A percentile compares a stretch with the other conserved stretches of the same genome.
Evolutionary conservation across 225 moss, liverwort and hornwort genomes (phyloP).

Genomic region (Takakia lepidozioides): DNA sequence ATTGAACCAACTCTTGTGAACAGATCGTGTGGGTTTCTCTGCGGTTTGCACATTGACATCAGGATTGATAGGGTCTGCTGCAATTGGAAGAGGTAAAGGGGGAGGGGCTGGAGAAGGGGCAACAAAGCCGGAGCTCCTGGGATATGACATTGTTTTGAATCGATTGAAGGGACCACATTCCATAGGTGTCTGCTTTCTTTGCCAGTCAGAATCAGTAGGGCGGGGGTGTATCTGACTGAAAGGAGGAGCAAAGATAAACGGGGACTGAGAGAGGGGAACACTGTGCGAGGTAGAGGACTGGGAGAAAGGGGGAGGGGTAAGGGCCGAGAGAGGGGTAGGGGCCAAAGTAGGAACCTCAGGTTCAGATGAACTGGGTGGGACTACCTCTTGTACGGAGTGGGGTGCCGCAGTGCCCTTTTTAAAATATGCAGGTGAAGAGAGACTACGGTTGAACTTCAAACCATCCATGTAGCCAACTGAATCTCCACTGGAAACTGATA

Average conservation of each 20-base stretch:
- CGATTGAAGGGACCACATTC: conserved; percentile 4
- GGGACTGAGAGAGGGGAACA: too few species aligned
- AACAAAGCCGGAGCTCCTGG: conserved; percentile 19
- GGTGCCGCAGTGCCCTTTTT: too few species aligned
- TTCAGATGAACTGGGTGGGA: too few species aligned
- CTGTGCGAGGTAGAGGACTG: too few species aligned
- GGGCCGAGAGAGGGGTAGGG: too few species aligned
- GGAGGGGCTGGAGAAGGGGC: conserved; percentile 13
- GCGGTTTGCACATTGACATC: conserved; percentile 3
- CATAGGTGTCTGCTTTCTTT: not conserved
- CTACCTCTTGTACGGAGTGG: too few species aligned
- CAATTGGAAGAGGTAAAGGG: conserved; percentile 10
- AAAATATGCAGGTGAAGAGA: conserved; percentile 1
- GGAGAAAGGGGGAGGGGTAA: too few species aligned
- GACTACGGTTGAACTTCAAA: conserved; percentile 1
- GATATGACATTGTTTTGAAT: conserved; percentile 12
- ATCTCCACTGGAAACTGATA: conserved; percentile 8
- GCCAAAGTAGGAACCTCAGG: too few species aligned
- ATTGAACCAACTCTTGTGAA: conserved; percentile 16
- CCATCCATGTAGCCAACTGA: conserved; percentile 1
- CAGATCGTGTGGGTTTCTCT: conserved; percentile 9
- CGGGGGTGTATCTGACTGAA: not conserved
- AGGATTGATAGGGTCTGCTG: conserved; percentile 7
- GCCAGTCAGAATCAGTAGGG: conserved; percentile 4
- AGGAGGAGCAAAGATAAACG: too few species aligned